Base-by-base conservation (phyloP, 2,329 filamentous ascomycete species). In the Pyricularia grisea region DNA sequence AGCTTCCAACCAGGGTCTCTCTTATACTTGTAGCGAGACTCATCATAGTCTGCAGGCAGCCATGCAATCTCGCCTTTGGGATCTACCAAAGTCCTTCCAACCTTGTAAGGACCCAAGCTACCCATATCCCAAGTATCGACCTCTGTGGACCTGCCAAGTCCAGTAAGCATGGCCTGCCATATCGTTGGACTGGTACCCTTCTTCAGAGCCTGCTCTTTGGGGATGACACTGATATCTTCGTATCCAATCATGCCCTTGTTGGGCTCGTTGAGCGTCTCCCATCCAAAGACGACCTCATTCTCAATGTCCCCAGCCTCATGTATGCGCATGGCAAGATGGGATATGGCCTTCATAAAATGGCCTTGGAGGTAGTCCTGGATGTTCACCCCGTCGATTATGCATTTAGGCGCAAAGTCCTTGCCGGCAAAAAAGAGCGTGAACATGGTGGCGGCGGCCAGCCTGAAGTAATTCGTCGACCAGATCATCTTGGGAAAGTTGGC, bases 401-500 rank as follows among this genome's bases (percentile, higher is more conserved):
- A 97, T 75, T 97, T 97, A 3, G 96, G 96, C 1, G 95, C 92
- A 81, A 97, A 98, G 74, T 96, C 92, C 72, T 84, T 88, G 50
- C 95, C 95, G 10, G 86, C 94, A 78, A 96, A 99, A 81, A 97
- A 99, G 67, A 98, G 81, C 0, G 94, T 97, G 77, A 97, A 98
- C 73, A 98, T 93, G 65, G 93, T 94, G 73, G 94, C 92, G 67
- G 90, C 92, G 2, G 91, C 94, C 67, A 98, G 83, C 28, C 95
- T 88, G 71, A 88, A 91, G 79, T 99, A 99, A 77, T 99, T 99
- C 67, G 96, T 98, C 20, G 94, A 93, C 95, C 95, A 99, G 70
- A 98, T 94, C 96, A 99, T 99, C 81, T 97, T 98, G 28, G 95
- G 95, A 73, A 94, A 99, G 0, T 90, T 85, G 30, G 89, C 89